A percentile compares a stretch with the other conserved stretches of the same genome.
phyloP scores from a whole-genome alignment of 1,139 yeast species.

The Sugiyamaella paludigena region DNA sequence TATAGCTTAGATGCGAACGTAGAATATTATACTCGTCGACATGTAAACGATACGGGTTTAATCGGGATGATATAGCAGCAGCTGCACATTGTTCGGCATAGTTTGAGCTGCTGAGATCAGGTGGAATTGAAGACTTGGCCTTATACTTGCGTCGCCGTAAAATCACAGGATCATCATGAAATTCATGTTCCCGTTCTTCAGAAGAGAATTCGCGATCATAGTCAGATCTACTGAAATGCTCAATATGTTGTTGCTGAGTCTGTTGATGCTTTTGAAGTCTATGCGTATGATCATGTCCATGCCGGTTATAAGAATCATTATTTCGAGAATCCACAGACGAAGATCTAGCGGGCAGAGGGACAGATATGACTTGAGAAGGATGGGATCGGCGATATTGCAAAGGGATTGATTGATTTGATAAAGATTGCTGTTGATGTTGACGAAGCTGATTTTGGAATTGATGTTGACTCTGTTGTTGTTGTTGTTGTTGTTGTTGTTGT shows the following conservation, averaged over 20 bases:
- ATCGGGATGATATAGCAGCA: constrained; percentile 44
- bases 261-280: too few relatives aligned
- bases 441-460: constrained; percentile 1
- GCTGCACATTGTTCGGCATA: constrained; percentile 43
- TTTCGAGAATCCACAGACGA: constrained; percentile 12
- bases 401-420: not conserved
- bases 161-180: constrained; percentile 14
- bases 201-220: constrained; percentile 11
- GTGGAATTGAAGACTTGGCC: constrained; percentile 42
- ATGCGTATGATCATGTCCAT: not conserved
- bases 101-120: constrained; percentile 37
- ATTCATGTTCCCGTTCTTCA: constrained; percentile 2
- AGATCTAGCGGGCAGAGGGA: constrained; percentile 7
- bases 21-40: constrained; percentile 40
- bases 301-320: not conserved
- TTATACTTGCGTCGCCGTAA: constrained; percentile 33
- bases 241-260: too few relatives aligned
- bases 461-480: constrained; percentile 10
- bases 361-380: not conserved
- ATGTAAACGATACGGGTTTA: constrained; percentile 40
- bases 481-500: constrained; percentile 17
- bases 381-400: not conserved
- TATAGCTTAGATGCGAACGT: constrained; percentile 35
- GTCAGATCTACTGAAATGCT: not conserved
- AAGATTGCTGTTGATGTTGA: constrained; percentile 3